Conservation (phyloP, 1,284 basidiomycete genomes). For the Puccinia coronata region DNA sequence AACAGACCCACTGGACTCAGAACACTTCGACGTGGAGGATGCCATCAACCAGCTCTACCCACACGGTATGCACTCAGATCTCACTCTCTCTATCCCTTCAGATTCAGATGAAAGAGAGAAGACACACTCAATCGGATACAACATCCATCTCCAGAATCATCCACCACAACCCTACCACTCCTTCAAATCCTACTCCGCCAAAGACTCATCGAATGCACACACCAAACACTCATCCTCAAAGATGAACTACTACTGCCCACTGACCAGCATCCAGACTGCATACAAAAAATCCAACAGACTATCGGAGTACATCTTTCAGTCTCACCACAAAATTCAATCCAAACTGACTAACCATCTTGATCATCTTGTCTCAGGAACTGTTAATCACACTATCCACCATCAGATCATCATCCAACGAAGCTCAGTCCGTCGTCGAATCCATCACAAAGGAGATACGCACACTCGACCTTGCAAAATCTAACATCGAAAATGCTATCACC, state of each 20-base stretch:
- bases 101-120: too few relatives aligned
- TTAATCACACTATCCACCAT: slow-evolving; percentile 47
- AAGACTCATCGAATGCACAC: slow-evolving; percentile 36
- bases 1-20: slow-evolving; percentile 15
- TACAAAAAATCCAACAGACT: slow-evolving; percentile 38
- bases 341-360: background rate
- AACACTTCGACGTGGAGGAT: slow-evolving; percentile 42
- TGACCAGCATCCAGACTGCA: background rate
- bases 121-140: background rate
- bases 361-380: slow-evolving; percentile 19
- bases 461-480: slow-evolving; percentile 90
- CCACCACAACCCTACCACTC: slow-evolving; percentile 30
- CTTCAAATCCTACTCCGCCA: slow-evolving; percentile 41
- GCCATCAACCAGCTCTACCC: slow-evolving; percentile 47
- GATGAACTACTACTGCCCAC: slow-evolving; percentile 16
- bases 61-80: slow-evolving; percentile 17
- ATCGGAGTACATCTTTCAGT: slow-evolving; percentile 27
- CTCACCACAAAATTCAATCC: background rate
- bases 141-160: slow-evolving; percentile 20
- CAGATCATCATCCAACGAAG: slow-evolving; percentile 70
- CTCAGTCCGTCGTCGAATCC: slow-evolving; percentile 88
- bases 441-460: slow-evolving; percentile 97
- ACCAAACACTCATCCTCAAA: slow-evolving; percentile 12
- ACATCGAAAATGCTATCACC: slow-evolving; percentile 84
- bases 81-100: too few relatives aligned